Percentiles rank a stretch among this genome's conserved stretches.
Conservation (phyloP, 1,284 basidiomycete genomes). For the Phellinidium pouzarii region DNA sequence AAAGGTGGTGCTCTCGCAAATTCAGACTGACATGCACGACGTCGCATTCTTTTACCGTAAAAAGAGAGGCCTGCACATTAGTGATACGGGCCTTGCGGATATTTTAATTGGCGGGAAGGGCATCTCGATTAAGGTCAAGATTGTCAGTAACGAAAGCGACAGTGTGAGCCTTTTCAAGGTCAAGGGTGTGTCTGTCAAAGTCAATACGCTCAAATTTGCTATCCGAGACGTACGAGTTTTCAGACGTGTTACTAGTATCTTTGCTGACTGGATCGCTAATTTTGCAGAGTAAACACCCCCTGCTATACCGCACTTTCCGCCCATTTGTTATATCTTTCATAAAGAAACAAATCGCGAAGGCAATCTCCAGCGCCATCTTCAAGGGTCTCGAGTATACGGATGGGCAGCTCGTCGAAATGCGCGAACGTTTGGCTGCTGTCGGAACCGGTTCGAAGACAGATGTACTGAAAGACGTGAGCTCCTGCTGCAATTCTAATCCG, state of each 20-base stretch:
- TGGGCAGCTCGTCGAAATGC: slow-evolving; percentile 77
- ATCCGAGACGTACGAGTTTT: slow-evolving; percentile 61
- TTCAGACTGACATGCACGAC: slow-evolving; percentile 93
- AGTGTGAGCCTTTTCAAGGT: slow-evolving; percentile 53
- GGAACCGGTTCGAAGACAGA: slow-evolving; percentile 47
- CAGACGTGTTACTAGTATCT: background rate
- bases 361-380: slow-evolving; percentile 68
- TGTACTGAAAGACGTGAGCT: slow-evolving; percentile 59
- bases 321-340: slow-evolving; percentile 71
- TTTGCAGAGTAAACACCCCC: slow-evolving; percentile 70
- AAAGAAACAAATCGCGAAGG: slow-evolving; percentile 87
- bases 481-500: background rate
- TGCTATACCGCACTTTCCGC: slow-evolving; percentile 78
- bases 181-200: slow-evolving; percentile 71
- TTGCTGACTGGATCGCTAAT: background rate
- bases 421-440: slow-evolving; percentile 69
- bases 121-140: slow-evolving; percentile 26
- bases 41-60: slow-evolving; percentile 83
- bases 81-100: slow-evolving; percentile 89
- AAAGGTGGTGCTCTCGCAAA: slow-evolving; percentile 69
- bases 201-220: slow-evolving; percentile 82
- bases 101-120: slow-evolving; percentile 81
- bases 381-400: slow-evolving; percentile 84
- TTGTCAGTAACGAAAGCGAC: slow-evolving; percentile 6
- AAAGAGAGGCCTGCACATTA: slow-evolving; percentile 76